Conservation (phyloP, 306 rosid genomes). For the Mimosa pudica region DNA sequence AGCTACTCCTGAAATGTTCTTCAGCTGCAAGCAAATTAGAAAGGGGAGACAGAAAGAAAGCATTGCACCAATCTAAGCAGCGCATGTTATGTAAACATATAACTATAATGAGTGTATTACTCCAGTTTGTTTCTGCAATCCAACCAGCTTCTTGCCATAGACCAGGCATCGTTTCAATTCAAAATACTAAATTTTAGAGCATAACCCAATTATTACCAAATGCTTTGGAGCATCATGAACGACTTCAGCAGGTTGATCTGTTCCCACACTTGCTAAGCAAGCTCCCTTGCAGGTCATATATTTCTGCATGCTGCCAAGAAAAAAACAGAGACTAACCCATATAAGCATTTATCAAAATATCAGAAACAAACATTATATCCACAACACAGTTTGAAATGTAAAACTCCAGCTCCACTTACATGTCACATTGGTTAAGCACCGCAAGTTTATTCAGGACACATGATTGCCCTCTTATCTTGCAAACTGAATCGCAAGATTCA, state of each 20-base stretch:
- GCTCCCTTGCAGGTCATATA: conserved; percentile 90
- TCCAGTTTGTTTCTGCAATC: conserved; percentile 34
- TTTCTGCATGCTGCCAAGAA: conserved; percentile 72
- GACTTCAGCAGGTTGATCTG: conserved; percentile 98
- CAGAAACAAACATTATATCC: conserved; percentile 28
- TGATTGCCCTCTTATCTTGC: conserved; percentile 83
- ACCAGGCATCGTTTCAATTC: background rate
- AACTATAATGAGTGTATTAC: background rate
- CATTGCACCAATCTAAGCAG: too few relatives aligned
- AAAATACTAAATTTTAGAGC: conserved; percentile 18
- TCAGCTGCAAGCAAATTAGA: too few relatives aligned
- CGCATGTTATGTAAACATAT: conserved; percentile 9
- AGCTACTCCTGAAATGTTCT: too few relatives aligned
- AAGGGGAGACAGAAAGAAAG: too few relatives aligned
- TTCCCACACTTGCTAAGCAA: conserved; percentile 83
- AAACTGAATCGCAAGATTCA: conserved; percentile 81
- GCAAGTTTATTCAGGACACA: conserved; percentile 84
- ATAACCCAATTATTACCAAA: conserved; percentile 59
- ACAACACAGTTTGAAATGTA: conserved; percentile 27
- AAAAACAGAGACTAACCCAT: conserved; percentile 17
- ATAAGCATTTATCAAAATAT: conserved; percentile 25
- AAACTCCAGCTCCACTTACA: conserved; percentile 58
- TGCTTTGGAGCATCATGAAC: conserved; percentile 78
- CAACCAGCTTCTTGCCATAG: background rate
- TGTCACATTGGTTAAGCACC: conserved; percentile 84